phyloP scores from a whole-genome alignment of 345 rosid species.

The Raphanus sativus region DNA sequence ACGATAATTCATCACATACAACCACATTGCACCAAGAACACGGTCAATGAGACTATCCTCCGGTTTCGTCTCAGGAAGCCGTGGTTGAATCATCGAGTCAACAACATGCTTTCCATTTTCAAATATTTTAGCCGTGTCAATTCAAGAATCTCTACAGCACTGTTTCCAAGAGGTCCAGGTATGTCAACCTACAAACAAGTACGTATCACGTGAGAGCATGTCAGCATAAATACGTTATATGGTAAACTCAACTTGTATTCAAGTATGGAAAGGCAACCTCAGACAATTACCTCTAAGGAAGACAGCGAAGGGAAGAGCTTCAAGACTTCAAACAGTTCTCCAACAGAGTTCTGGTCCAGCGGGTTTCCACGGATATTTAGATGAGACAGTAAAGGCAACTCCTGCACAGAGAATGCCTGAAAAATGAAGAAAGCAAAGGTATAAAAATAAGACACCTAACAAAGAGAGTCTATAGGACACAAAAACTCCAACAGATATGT shows the following conservation, averaged over 20 bases:
- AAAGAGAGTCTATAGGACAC: background rate
- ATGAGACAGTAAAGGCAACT: slow-evolving; percentile 63
- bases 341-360: slow-evolving; percentile 50
- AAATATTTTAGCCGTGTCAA: slow-evolving; percentile 55
- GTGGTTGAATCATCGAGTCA: slow-evolving; percentile 74
- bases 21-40: slow-evolving; percentile 85
- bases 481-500: slow-evolving; percentile 4
- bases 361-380: slow-evolving; percentile 78
- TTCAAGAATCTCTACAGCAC: slow-evolving; percentile 67
- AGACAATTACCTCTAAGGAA: slow-evolving; percentile 66
- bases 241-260: slow-evolving; percentile 2
- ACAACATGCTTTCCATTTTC: slow-evolving; percentile 70
- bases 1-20: slow-evolving; percentile 79
- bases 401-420: slow-evolving; percentile 69
- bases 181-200: slow-evolving; percentile 70
- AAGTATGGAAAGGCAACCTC: slow-evolving; percentile 7
- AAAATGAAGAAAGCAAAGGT: background rate
- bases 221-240: slow-evolving; percentile 5
- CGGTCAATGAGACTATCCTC: slow-evolving; percentile 71
- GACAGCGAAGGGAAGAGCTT: slow-evolving; percentile 61
- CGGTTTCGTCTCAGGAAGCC: slow-evolving; percentile 67
- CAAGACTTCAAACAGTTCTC: slow-evolving; percentile 60
- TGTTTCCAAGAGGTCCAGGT: slow-evolving; percentile 85
- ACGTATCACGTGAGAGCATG: slow-evolving; percentile 18
- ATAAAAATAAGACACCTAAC: background rate